phyloP scores from a whole-genome alignment of 768 basidiomycete genomes.

The Tephrocybe sp. region DNA sequence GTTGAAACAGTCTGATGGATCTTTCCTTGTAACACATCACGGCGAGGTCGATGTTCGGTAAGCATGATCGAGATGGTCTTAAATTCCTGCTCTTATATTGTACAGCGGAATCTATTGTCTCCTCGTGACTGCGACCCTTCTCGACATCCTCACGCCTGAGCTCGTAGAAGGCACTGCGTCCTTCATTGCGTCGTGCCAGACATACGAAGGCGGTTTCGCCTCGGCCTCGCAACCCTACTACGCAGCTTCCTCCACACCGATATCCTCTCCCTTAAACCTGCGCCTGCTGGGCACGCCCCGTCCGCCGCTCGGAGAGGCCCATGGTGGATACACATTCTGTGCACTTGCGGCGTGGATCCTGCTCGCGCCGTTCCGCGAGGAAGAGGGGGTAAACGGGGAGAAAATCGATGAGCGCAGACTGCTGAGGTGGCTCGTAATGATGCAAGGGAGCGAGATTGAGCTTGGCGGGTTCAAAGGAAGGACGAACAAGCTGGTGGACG shows the following conservation, averaged over 20 bases:
- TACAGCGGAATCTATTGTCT: constrained; percentile 92
- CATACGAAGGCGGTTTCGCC: constrained; percentile 96
- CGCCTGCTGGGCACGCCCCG: constrained; percentile 37
- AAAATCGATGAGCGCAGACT: constrained; percentile 59
- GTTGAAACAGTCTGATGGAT: constrained; percentile 90
- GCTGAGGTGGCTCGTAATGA: constrained; percentile 77
- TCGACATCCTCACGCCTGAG: constrained; percentile 88
- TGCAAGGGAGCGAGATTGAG: constrained; percentile 84
- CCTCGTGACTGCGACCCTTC: constrained; percentile 75
- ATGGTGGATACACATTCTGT: constrained; percentile 98
- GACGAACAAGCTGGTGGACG: constrained; percentile 98
- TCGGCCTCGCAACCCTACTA: constrained; percentile 75
- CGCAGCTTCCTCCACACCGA: constrained; percentile 29
- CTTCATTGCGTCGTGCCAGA: constrained; percentile 90
- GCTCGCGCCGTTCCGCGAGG: constrained; percentile 55
- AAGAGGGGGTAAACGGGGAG: constrained; percentile 25
- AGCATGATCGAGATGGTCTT: constrained; percentile 16
- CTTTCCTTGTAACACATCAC: constrained; percentile 84
- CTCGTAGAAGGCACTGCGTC: constrained; percentile 72
- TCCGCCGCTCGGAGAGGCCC: constrained; percentile 90
- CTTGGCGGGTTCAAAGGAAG: constrained; percentile 92
- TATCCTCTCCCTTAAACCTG: neutral
- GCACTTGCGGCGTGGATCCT: constrained; percentile 84
- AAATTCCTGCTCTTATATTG: neutral
- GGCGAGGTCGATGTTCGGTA: constrained; percentile 95